Percentiles rank a stretch among this genome's conserved stretches.
Conservation (phyloP, 331 rosid genomes). For the Quercus lobata region DNA sequence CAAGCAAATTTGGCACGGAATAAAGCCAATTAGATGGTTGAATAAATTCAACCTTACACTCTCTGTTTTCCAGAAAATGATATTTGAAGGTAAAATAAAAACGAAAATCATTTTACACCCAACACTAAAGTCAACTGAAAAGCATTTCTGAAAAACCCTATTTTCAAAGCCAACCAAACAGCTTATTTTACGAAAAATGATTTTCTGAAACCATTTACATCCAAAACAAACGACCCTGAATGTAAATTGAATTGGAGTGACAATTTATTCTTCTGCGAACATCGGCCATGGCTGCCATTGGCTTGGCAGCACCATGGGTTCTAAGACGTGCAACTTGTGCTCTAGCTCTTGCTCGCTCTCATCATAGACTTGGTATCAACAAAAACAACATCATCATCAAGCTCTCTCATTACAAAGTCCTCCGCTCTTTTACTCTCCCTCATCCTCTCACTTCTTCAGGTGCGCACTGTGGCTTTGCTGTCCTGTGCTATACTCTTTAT, state of each 20-base stretch:
- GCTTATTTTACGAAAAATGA: no score
- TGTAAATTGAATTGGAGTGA: not conserved
- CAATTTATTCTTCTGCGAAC: not conserved
- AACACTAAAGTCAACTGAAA: no score
- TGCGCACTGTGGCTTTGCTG: slow-evolving; percentile 12
- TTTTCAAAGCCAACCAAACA: no score
- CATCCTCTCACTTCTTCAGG: slow-evolving; percentile 55
- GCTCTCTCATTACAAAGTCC: slow-evolving; percentile 30
- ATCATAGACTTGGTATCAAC: slow-evolving; percentile 14
- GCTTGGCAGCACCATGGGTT: slow-evolving; percentile 38
- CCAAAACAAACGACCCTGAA: not conserved
- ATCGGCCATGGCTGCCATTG: slow-evolving; percentile 58
- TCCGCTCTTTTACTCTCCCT: slow-evolving; percentile 33
- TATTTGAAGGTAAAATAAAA: no score
- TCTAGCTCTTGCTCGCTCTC: slow-evolving; percentile 32
- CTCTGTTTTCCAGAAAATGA: no score
- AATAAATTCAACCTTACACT: no score
- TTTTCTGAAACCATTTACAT: no score
- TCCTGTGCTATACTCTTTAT: not conserved
- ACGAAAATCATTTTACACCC: no score
- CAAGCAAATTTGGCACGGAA: no score
- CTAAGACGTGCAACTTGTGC: slow-evolving; percentile 36
- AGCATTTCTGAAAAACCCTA: no score
- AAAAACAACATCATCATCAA: slow-evolving; percentile 13
- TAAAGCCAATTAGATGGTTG: no score